Percentiles rank a stretch among this genome's conserved stretches.
phyloP scores from a whole-genome alignment of 192 early-diverging fungal species.

The Rhizoclosmatium sp. region DNA sequence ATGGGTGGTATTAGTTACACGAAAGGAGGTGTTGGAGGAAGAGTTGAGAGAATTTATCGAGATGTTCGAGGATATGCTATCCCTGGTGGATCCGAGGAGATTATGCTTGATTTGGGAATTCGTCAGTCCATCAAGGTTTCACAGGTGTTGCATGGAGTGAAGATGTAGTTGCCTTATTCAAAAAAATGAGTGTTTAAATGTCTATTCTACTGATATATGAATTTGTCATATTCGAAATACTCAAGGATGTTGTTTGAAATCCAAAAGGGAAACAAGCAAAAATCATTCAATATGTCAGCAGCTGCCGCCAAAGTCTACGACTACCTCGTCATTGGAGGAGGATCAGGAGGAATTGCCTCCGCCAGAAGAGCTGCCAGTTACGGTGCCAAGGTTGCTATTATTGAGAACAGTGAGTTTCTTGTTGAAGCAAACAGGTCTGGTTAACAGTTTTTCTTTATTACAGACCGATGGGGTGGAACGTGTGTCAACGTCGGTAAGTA shows the following conservation, averaged over 20 bases:
- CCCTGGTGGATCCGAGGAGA: constrained; percentile 51
- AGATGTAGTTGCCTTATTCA: too few species aligned
- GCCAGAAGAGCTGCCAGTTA: constrained; percentile 92
- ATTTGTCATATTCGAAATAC: too few species aligned
- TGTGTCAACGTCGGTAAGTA: constrained; percentile 91
- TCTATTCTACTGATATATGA: too few species aligned
- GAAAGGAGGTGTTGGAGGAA: constrained; percentile 53
- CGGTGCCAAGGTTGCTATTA: constrained; percentile 88
- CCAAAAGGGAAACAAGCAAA: not conserved
- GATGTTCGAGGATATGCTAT: constrained; percentile 48
- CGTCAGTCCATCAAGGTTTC: constrained; percentile 40
- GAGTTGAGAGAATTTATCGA: constrained; percentile 44
- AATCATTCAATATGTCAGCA: not conserved
- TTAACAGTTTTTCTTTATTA: not conserved
- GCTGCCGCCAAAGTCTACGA: constrained; percentile 64
- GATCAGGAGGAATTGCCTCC: constrained; percentile 87
- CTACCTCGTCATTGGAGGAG: constrained; percentile 96
- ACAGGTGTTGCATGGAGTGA: constrained; percentile 28
- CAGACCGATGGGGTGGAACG: constrained; percentile 66
- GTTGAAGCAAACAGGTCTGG: not conserved
- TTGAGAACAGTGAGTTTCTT: constrained; percentile 66
- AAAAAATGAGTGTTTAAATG: not conserved
- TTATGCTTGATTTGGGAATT: constrained; percentile 53
- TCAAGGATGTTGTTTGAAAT: too few species aligned
- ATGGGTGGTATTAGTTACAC: constrained; percentile 63